Percentiles rank a stretch among this genome's conserved stretches.
Conservation (phyloP, 768 basidiomycete species). For the Macrolepiota dolichaula region DNA sequence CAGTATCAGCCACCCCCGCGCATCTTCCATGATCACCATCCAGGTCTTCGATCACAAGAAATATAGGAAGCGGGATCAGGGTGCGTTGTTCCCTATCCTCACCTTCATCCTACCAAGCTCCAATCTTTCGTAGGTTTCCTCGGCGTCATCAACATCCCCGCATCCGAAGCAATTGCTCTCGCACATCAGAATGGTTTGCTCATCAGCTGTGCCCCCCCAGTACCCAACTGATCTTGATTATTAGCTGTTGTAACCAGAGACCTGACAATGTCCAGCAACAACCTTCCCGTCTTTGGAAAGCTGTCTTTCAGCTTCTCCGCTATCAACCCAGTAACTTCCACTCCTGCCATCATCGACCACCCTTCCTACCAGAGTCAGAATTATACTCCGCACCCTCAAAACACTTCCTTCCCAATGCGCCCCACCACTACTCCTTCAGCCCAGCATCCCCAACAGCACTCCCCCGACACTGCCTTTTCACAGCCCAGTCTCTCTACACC, state of each 20-base stretch:
- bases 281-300: conserved; percentile 79
- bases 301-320: conserved; percentile 63
- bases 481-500: conserved; percentile 13
- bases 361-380: conserved; percentile 11
- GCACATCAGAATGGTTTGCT: conserved; percentile 46
- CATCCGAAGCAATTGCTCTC: conserved; percentile 48
- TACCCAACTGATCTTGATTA: conserved; percentile 16
- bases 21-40: conserved; percentile 72
- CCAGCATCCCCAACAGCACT: conserved; percentile 8
- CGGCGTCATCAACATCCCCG: conserved; percentile 54
- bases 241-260: conserved; percentile 70
- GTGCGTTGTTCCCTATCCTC: conserved; percentile 30
- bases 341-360: conserved; percentile 7
- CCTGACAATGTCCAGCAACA: conserved; percentile 70
- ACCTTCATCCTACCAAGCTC: not conserved
- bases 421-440: not conserved
- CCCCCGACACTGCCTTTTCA: conserved; percentile 3
- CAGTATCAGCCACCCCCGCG: conserved; percentile 57
- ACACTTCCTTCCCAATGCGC: conserved; percentile 4
- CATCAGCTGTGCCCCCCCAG: conserved; percentile 16
- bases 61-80: conserved; percentile 86
- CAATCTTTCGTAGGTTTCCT: conserved; percentile 43
- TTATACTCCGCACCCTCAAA: conserved; percentile 8
- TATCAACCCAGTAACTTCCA: conserved; percentile 24
- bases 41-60: conserved; percentile 91